A percentile compares a stretch with the other conserved stretches of the same genome.
phyloP scores from a whole-genome alignment of 257 asterid species.

The Solanum sejunctum region DNA sequence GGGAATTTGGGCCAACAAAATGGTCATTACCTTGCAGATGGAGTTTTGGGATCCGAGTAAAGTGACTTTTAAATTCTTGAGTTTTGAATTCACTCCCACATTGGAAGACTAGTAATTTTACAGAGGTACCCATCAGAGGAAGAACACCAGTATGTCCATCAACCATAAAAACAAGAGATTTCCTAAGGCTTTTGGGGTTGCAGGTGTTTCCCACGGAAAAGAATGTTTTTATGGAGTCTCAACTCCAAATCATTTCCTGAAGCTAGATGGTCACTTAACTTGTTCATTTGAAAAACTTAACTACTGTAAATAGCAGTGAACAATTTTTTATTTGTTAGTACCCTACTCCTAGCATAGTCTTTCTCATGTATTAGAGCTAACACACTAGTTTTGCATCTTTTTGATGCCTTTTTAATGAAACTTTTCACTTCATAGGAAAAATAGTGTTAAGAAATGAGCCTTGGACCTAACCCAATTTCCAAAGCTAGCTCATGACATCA shows the following conservation, averaged over 20 bases:
- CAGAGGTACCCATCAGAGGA: too few species aligned
- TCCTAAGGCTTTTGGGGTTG: too few species aligned
- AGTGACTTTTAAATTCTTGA: too few species aligned
- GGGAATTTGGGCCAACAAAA: too few species aligned
- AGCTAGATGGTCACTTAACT: neutral
- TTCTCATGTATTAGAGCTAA: neutral
- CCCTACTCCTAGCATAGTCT: neutral
- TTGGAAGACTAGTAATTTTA: too few species aligned
- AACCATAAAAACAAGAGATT: too few species aligned
- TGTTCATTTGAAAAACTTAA: neutral
- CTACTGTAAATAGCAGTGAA: neutral
- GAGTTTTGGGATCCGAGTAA: too few species aligned
- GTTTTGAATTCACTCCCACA: too few species aligned
- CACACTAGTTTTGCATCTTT: neutral
- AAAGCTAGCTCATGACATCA: neutral
- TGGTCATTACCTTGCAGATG: too few species aligned
- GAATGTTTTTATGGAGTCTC: neutral
- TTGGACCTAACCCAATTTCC: neutral
- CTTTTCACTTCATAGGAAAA: neutral
- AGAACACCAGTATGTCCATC: too few species aligned
- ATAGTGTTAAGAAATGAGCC: neutral
- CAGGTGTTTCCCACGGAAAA: neutral
- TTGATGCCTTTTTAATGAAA: neutral
- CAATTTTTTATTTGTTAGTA: neutral
- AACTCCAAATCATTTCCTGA: neutral